These are phyloP conservation scores for Penicillium sp. DNA, from an alignment of 2,329 filamentous ascomycete species.

Conservation along the genomic window DNA sequence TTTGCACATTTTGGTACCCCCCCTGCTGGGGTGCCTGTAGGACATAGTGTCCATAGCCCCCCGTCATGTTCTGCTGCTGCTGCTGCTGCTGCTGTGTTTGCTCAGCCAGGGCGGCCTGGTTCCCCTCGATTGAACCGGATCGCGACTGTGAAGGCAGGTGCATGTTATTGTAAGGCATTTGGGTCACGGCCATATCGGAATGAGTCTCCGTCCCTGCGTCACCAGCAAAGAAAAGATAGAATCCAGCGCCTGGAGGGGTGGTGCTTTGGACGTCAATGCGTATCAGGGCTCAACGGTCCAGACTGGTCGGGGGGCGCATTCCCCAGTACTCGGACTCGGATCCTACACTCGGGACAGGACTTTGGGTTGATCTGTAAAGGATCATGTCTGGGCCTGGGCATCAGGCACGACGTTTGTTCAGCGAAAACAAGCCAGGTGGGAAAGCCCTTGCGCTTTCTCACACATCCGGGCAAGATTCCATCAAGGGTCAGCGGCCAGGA, in stretches of 20 bases:
- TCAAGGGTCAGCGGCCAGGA: background rate
- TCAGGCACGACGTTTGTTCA: background rate
- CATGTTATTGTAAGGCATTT: slow-evolving; percentile 15
- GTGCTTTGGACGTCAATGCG: slow-evolving; percentile 1
- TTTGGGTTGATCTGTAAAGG: background rate
- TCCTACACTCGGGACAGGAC: slow-evolving; percentile 8
- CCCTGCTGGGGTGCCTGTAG: slow-evolving; percentile 14
- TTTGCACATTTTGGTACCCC: slow-evolving; percentile 55
- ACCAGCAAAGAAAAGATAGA: background rate
- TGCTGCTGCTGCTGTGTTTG: slow-evolving; percentile 10
- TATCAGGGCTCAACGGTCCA: background rate
- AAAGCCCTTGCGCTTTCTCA: slow-evolving; percentile 1
- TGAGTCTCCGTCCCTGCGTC: background rate
- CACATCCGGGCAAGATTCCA: background rate
- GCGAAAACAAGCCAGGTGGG: background rate
- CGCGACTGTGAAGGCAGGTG: slow-evolving; percentile 12
- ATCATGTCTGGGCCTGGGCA: slow-evolving; percentile 8
- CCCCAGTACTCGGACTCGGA: slow-evolving; percentile 5
- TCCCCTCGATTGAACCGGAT: slow-evolving; percentile 14
- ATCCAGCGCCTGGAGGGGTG: background rate
- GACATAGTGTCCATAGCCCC: slow-evolving; percentile 17
- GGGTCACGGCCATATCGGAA: slow-evolving; percentile 19
- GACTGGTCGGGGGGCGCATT: slow-evolving; percentile 14
- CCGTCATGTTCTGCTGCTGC: slow-evolving; percentile 2
- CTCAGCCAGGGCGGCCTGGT: slow-evolving; percentile 7